Conservation (phyloP, 1,139 yeast genomes). For the Lodderomyces elongisporus region DNA sequence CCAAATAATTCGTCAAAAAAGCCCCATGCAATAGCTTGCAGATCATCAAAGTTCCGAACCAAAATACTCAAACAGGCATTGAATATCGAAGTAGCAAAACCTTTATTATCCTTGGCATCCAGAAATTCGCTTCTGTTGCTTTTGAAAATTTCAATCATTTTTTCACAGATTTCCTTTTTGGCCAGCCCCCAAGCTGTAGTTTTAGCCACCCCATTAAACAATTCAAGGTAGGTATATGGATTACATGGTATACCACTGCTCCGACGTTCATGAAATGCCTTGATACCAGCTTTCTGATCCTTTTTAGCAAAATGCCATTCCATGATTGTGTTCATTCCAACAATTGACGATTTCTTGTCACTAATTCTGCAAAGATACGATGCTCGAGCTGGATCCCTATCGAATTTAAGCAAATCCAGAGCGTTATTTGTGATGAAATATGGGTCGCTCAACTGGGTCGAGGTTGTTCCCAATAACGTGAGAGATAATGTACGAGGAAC, state of each 20-base stretch:
- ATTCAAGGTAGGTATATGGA: slow-evolving; percentile 49
- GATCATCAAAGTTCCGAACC: slow-evolving; percentile 28
- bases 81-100: slow-evolving; percentile 17
- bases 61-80: slow-evolving; percentile 36
- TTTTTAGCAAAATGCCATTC: slow-evolving; percentile 41
- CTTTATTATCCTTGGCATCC: slow-evolving; percentile 13
- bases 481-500: slow-evolving; percentile 43
- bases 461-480: slow-evolving; percentile 53
- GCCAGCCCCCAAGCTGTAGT: slow-evolving; percentile 32
- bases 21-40: slow-evolving; percentile 36
- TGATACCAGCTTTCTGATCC: slow-evolving; percentile 42
- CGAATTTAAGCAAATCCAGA: slow-evolving; percentile 43
- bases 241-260: slow-evolving; percentile 56
- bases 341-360: slow-evolving; percentile 39
- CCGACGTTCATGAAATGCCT: slow-evolving; percentile 47
- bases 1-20: slow-evolving; percentile 30
- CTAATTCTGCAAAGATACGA: slow-evolving; percentile 48
- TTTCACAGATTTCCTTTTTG: slow-evolving; percentile 18
- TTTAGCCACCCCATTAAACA: slow-evolving; percentile 55
- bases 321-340: slow-evolving; percentile 57
- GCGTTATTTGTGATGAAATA: slow-evolving; percentile 50
- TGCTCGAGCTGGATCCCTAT: slow-evolving; percentile 48
- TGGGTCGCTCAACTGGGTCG: slow-evolving; percentile 53
- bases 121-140: slow-evolving; percentile 8
- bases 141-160: slow-evolving; percentile 22